Base-by-base conservation (phyloP, 495 filamentous ascomycete genomes). In the Daldinia vernicosa region DNA sequence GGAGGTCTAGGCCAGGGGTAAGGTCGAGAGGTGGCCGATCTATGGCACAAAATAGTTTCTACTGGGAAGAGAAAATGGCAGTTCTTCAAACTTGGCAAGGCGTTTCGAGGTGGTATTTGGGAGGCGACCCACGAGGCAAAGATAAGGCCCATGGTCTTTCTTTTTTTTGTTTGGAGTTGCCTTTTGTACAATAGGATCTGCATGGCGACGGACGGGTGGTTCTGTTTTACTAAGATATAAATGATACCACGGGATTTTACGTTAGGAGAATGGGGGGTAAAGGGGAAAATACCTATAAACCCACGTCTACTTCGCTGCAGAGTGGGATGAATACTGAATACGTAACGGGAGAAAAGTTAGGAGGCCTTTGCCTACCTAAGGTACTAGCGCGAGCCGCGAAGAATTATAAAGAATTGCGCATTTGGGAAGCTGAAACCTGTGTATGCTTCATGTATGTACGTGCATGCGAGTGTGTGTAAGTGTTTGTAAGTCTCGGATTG, bases 41-140 rank as follows among this genome's bases (percentile, higher is more conserved):
- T 28, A 40, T 35, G 57, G 47, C 57, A 47, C 57, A 47, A 64
- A 14, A 35, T 30, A 57, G 43, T 66, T 66, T 68, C 24, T 60
- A 47, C n/a, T 43, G 55, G 56, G 14, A 62, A 63, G 17, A 45
- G 59, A 70, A 67, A 66, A 33, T 43, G 51, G 66, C 57, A 74
- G 53, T 62, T 62, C 58, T 56, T 60, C 30, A 64, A 57, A 40
- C 71, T 74, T 66, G 61, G 67, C 71, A 63, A 67, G 71, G 71
- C 71, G 71, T 74, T 74, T 74, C 58, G 58, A 70, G 71, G 71
- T 70, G 40, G 61, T 66, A 74, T 74, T 53, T 63, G 71, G 71
- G 67, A 70, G 35, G 62, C 56, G 51, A 58, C 57, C 58, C 63
- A 69, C 70, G 65, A 69, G 70, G 60, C 65, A 66, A 63, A 72